Evolutionary conservation across 1,284 basidiomycete species (phyloP).

Genomic region (Exsudoporus floridanus): DNA sequence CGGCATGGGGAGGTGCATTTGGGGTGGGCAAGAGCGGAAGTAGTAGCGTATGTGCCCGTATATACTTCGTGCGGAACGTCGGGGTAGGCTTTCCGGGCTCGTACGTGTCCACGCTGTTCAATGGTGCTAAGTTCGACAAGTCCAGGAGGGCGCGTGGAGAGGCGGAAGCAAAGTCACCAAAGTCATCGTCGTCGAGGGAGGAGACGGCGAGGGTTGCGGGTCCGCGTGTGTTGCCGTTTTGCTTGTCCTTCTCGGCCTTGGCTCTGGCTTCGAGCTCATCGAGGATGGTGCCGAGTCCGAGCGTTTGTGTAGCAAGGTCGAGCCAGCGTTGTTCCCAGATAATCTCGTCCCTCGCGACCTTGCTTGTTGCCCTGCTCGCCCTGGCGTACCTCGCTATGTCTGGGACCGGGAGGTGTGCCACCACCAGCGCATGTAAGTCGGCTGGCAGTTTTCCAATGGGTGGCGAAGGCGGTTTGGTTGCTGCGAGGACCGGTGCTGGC

Average conservation of each 20-base stretch:
- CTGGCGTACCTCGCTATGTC: conserved; percentile 77
- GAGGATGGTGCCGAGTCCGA: conserved; percentile 48
- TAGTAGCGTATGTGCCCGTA: conserved; percentile 65
- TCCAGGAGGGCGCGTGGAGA: conserved; percentile 24
- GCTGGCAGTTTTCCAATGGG: conserved; percentile 74
- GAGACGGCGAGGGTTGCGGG: conserved; percentile 60
- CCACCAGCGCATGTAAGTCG: conserved; percentile 71
- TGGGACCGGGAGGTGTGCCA: conserved; percentile 71
- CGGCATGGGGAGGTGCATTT: conserved; percentile 53
- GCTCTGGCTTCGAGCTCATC: conserved; percentile 56
- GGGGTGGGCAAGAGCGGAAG: conserved; percentile 56
- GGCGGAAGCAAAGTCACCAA: conserved; percentile 79
- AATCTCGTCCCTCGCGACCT: conserved; percentile 65
- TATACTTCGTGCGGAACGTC: conserved; percentile 52
- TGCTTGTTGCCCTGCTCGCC: conserved; percentile 61
- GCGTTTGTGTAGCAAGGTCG: conserved; percentile 48
- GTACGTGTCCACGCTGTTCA: conserved; percentile 13
- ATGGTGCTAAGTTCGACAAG: conserved; percentile 17
- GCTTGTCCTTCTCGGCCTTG: conserved; percentile 17
- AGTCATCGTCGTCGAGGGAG: conserved; percentile 82
- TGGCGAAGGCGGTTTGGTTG: conserved; percentile 24
- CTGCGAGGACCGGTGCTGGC: conserved; percentile 30
- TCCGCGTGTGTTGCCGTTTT: conserved; percentile 5
- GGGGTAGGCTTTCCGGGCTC: conserved; percentile 31
- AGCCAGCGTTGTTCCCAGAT: conserved; percentile 76